phyloP scores from a whole-genome alignment of 2,329 filamentous ascomycete genomes.

The Chrysoporthe austroafricana region DNA sequence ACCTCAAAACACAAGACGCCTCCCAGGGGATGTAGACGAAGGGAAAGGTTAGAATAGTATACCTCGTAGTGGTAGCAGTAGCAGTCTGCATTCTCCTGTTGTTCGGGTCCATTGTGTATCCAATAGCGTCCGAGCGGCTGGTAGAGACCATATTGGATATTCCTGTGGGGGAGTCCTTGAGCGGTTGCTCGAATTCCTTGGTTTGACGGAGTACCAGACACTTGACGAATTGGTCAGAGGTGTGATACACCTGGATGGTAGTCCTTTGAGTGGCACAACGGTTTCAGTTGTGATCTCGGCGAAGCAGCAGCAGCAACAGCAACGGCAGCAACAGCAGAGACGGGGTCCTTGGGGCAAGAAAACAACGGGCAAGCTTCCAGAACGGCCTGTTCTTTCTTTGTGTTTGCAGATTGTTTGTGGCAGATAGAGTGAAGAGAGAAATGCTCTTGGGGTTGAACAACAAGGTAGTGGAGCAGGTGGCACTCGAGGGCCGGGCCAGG shows the following conservation, averaged over 20 bases:
- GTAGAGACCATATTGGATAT: conserved; percentile 54
- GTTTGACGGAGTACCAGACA: conserved; percentile 23
- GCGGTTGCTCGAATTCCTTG: conserved; percentile 34
- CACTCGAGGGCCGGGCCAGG: conserved; percentile 11
- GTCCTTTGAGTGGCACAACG: conserved; percentile 27
- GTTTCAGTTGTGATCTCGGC: conserved; percentile 19
- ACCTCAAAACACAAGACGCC: conserved; percentile 43
- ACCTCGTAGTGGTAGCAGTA: conserved; percentile 62
- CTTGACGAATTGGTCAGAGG: conserved; percentile 24
- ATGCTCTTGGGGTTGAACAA: conserved; percentile 9
- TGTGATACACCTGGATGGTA: conserved; percentile 20
- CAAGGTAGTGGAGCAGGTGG: conserved; percentile 27
- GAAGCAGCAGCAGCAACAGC: conserved; percentile 14
- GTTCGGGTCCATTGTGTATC: conserved; percentile 51
- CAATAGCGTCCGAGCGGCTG: conserved; percentile 48
- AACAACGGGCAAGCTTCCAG: conserved; percentile 21
- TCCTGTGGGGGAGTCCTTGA: conserved; percentile 42
- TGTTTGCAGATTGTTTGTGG: conserved; percentile 13
- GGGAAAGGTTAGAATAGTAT: conserved; percentile 54
- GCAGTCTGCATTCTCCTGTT: conserved; percentile 64
- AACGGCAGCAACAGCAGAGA: conserved; percentile 17
- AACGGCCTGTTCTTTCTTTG: conserved; percentile 26
- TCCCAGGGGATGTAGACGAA: conserved; percentile 51
- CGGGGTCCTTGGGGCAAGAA: conserved; percentile 16
- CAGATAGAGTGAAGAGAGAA: conserved; percentile 16